Conservation (phyloP, 768 basidiomycete genomes). For the Termitomyces titanicus region DNA sequence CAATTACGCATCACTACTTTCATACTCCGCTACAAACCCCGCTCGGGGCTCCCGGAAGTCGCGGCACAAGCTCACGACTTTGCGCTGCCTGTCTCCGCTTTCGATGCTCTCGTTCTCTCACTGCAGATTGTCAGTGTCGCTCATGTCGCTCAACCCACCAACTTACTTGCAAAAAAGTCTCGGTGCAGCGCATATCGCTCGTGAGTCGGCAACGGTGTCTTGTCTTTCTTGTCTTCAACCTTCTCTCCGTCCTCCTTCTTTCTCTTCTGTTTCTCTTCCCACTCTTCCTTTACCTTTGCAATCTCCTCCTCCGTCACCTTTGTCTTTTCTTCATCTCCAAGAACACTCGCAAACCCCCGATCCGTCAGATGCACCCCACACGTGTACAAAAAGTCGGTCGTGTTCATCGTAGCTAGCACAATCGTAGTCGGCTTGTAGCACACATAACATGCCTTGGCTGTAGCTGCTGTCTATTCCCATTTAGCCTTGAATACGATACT, state of each 20-base stretch:
- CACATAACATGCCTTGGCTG: conserved; percentile 72
- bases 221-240: conserved; percentile 34
- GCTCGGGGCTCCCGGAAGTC: conserved; percentile 61
- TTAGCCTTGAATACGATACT: conserved; percentile 1
- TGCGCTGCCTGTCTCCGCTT: conserved; percentile 64
- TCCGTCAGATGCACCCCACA: conserved; percentile 83
- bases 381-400: conserved; percentile 82
- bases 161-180: conserved; percentile 64
- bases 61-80: conserved; percentile 66
- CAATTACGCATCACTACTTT: background rate
- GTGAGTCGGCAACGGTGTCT: conserved; percentile 48
- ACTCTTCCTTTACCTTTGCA: conserved; percentile 73
- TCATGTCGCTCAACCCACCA: background rate
- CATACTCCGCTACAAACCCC: conserved; percentile 13
- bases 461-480: conserved; percentile 62
- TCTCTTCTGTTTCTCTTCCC: conserved; percentile 68
- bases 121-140: conserved; percentile 27
- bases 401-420: conserved; percentile 81
- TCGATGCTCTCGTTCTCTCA: conserved; percentile 75
- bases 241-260: conserved; percentile 49
- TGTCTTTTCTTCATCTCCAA: conserved; percentile 31
- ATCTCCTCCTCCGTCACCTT: conserved; percentile 65
- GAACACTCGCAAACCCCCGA: conserved; percentile 62
- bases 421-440: conserved; percentile 79
- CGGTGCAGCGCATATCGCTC: conserved; percentile 80